Evolutionary conservation across 257 asterid species (phyloP).

Genomic region (Rhazya stricta): DNA sequence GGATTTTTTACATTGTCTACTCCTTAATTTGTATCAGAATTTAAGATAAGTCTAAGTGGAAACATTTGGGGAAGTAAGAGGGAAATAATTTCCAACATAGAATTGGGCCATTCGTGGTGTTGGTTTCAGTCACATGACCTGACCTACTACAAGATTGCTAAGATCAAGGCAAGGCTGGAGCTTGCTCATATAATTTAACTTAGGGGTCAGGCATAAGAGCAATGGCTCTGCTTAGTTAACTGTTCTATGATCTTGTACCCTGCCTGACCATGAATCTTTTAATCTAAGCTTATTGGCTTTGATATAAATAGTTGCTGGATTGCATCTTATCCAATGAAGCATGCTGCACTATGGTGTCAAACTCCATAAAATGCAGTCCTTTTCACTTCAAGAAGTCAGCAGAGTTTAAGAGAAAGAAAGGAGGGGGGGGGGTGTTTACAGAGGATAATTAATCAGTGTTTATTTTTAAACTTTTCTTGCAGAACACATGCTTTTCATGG

Average conservation of each 20-base stretch:
- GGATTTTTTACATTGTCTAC: neutral
- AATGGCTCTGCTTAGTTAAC: neutral
- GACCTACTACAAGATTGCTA: neutral
- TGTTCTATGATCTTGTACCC: neutral
- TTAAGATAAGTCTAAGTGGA: neutral
- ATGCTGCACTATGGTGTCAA: neutral
- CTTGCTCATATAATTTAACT: neutral
- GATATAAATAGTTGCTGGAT: neutral
- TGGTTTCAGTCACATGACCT: neutral
- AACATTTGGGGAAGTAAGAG: neutral
- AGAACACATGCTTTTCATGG: conserved; percentile 99
- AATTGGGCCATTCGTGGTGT: neutral
- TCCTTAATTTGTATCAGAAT: neutral
- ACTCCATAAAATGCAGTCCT: neutral
- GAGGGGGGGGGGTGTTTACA: too few species aligned
- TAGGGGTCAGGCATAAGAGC: neutral
- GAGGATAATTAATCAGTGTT: conserved; percentile 11
- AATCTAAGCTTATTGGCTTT: neutral
- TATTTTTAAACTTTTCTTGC: conserved; percentile 33
- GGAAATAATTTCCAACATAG: neutral
- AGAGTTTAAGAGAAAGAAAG: neutral
- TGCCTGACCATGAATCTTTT: neutral
- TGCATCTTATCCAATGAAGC: neutral
- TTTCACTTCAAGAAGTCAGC: neutral
- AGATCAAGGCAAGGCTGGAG: neutral